Percentiles rank a stretch among this genome's conserved stretches.
Conservation (phyloP, 352 stramenopile species). For the Globisporangium spinosum region DNA sequence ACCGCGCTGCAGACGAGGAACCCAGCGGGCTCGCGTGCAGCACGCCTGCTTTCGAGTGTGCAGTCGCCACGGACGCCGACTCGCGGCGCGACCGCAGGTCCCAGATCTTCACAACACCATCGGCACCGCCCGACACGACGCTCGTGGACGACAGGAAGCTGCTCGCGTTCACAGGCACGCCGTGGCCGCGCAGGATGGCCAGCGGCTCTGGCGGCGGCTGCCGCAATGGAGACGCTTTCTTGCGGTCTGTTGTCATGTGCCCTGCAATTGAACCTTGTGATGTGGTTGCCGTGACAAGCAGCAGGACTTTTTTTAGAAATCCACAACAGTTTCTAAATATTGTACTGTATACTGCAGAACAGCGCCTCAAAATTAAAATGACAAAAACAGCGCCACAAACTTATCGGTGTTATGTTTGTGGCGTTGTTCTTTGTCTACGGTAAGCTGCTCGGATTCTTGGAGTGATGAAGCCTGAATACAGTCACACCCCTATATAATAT, state of each 20-base stretch:
- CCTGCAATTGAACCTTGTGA: too few relatives aligned
- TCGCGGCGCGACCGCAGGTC: conserved; percentile 59
- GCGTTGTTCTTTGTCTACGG: too few relatives aligned
- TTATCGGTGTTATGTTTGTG: too few relatives aligned
- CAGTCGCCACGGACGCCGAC: conserved; percentile 22
- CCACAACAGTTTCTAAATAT: too few relatives aligned
- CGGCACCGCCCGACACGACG: conserved; percentile 49
- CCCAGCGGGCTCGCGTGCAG: conserved; percentile 33
- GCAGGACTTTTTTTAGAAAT: too few relatives aligned
- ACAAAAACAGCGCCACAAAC: too few relatives aligned
- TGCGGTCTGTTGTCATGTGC: not conserved
- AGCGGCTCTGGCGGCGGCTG: conserved; percentile 40
- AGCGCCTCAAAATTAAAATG: too few relatives aligned
- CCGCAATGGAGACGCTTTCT: not conserved
- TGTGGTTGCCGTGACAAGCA: too few relatives aligned
- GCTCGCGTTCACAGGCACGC: conserved; percentile 53
- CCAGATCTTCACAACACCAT: conserved; percentile 76
- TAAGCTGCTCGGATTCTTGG: too few relatives aligned
- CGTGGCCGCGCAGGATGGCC: conserved; percentile 64
- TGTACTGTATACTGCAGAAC: too few relatives aligned
- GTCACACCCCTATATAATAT: too few relatives aligned
- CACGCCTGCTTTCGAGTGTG: conserved; percentile 78
- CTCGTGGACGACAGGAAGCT: conserved; percentile 38
- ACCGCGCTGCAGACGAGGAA: conserved; percentile 18
- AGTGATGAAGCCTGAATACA: too few relatives aligned